A percentile compares a stretch with the other conserved stretches of the same genome.
These are phyloP conservation scores for Penicillium alfredii DNA, from an alignment of 495 filamentous ascomycete species.

Conservation along the genomic window DNA sequence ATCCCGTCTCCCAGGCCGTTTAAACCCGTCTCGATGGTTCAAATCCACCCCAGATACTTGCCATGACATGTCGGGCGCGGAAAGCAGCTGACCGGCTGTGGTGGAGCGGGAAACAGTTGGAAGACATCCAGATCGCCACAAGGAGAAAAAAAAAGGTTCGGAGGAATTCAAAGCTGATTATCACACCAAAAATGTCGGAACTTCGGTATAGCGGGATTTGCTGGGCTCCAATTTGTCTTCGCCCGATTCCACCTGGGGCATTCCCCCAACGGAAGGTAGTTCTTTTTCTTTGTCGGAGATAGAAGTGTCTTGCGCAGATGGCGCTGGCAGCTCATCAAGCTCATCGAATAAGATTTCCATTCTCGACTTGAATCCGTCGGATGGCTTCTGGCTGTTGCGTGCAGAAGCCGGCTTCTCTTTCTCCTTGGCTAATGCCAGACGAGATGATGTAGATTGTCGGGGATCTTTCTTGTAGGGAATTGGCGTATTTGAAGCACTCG, in stretches of 20 bases:
- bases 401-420: conserved; percentile 7
- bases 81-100: background rate
- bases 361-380: conserved; percentile 20
- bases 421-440: too few relatives aligned
- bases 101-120: too few relatives aligned
- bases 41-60: conserved; percentile 1
- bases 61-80: conserved; percentile 2
- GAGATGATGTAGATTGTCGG: background rate
- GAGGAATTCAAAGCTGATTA: conserved; percentile 1
- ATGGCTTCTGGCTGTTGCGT: conserved; percentile 10
- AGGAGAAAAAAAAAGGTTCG: conserved; percentile 4
- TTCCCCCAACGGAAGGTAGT: conserved; percentile 9
- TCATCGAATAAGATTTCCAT: conserved; percentile 39
- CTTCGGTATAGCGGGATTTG: conserved; percentile 37
- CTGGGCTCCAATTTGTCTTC: conserved; percentile 21
- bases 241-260: conserved; percentile 6
- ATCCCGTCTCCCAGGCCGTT: conserved; percentile 18
- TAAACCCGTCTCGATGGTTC: conserved; percentile 14
- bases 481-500: background rate
- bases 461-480: background rate
- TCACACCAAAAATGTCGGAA: conserved; percentile 46
- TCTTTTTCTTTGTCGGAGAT: conserved; percentile 12
- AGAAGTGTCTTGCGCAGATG: conserved; percentile 16
- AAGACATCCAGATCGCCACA: too few relatives aligned
- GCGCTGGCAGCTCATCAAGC: conserved; percentile 37